These are phyloP conservation scores for Globisporangium barbulae DNA, from an alignment of 352 stramenopile genomes.

Conservation along the genomic window DNA sequence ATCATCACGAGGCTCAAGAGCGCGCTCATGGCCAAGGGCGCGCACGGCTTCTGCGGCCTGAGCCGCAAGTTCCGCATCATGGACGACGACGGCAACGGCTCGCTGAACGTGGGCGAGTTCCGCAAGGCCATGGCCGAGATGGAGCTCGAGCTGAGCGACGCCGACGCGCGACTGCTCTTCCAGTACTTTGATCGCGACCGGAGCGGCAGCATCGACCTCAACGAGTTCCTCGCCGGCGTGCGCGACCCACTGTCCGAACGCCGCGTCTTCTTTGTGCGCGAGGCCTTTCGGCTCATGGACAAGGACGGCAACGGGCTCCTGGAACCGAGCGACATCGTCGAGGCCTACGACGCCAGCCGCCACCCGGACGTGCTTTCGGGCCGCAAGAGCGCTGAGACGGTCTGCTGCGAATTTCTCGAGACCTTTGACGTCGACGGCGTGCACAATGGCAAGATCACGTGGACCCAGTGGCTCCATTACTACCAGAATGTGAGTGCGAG, in stretches of 20 bases:
- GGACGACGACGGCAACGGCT: slow-evolving; percentile 74
- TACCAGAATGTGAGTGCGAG: slow-evolving; percentile 88
- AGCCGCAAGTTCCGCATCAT: slow-evolving; percentile 72
- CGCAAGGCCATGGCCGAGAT: slow-evolving; percentile 55
- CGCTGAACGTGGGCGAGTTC: slow-evolving; percentile 76
- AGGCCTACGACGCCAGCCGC: slow-evolving; percentile 75
- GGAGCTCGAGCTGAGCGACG: slow-evolving; percentile 49
- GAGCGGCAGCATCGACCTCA: slow-evolving; percentile 72
- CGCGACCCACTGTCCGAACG: slow-evolving; percentile 68
- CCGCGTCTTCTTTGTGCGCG: slow-evolving; percentile 62
- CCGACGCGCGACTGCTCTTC: slow-evolving; percentile 69
- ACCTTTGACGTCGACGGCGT: slow-evolving; percentile 78
- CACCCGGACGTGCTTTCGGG: slow-evolving; percentile 84
- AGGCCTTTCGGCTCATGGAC: slow-evolving; percentile 85
- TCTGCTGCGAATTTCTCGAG: slow-evolving; percentile 83
- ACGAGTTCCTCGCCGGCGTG: slow-evolving; percentile 86
- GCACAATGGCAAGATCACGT: slow-evolving; percentile 70
- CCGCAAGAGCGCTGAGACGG: slow-evolving; percentile 53
- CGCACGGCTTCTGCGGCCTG: slow-evolving; percentile 71
- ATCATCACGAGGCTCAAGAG: slow-evolving; percentile 51
- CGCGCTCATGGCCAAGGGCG: slow-evolving; percentile 55
- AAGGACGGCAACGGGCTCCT: slow-evolving; percentile 69
- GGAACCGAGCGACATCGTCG: slow-evolving; percentile 76
- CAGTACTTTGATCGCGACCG: slow-evolving; percentile 81
- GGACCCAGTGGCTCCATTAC: slow-evolving; percentile 75